These are phyloP conservation scores for Citrus inodora DNA, from an alignment of 345 rosid species.

Conservation along the genomic window DNA sequence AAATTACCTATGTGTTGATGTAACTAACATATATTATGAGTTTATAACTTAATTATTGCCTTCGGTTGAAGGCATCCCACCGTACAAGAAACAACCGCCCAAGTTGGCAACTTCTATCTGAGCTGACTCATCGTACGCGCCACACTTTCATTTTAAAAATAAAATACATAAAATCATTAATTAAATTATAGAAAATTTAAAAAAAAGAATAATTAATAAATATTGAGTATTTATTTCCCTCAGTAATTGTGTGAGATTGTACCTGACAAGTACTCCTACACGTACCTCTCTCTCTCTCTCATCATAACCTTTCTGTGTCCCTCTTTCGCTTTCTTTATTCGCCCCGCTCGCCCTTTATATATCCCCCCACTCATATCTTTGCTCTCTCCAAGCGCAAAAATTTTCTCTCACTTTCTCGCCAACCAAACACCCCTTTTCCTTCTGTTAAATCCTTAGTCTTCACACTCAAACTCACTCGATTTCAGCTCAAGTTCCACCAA, in stretches of 20 bases:
- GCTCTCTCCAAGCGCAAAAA: background rate
- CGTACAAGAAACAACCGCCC: too few relatives aligned
- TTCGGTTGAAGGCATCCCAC: too few relatives aligned
- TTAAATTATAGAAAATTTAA: too few relatives aligned
- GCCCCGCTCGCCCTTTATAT: conserved; percentile 14
- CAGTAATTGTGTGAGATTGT: conserved; percentile 20
- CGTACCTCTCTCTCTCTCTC: conserved; percentile 32
- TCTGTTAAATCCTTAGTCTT: background rate
- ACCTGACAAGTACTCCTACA: conserved; percentile 57
- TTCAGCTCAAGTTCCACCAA: background rate
- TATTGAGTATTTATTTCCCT: background rate
- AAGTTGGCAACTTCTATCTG: too few relatives aligned
- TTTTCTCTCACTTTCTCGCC: conserved; percentile 9
- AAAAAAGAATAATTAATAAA: background rate
- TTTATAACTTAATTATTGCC: too few relatives aligned
- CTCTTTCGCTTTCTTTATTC: background rate
- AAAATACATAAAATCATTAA: too few relatives aligned
- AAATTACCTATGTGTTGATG: too few relatives aligned
- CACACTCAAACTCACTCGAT: background rate
- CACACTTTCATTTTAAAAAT: too few relatives aligned
- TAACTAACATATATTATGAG: too few relatives aligned
- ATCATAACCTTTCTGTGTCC: conserved; percentile 27
- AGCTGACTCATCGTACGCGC: too few relatives aligned
- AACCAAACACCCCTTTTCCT: background rate
- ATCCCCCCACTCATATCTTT: background rate